Conservation (phyloP, 148 eudicot genomes). For the Nyssa sinensis region DNA sequence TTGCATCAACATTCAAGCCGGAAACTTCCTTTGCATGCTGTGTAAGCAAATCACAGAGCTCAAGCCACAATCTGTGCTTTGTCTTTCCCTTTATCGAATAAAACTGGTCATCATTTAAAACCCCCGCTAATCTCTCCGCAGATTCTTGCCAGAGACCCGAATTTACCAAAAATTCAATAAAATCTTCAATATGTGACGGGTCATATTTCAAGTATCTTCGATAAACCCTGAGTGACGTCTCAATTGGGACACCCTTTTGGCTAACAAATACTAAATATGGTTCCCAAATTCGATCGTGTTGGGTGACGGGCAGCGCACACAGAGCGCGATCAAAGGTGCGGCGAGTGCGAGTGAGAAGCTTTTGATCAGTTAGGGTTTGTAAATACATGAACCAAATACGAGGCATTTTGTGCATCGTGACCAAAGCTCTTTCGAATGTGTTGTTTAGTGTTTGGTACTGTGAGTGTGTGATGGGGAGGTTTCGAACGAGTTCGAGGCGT, state of each 20-base stretch:
- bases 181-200: constrained; percentile 82
- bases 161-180: constrained; percentile 73
- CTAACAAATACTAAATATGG: constrained; percentile 70
- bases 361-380: constrained; percentile 54
- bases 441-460: constrained; percentile 71
- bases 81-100: constrained; percentile 89
- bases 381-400: constrained; percentile 91
- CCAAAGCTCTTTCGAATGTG: constrained; percentile 83
- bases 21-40: constrained; percentile 77
- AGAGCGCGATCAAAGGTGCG: constrained; percentile 76
- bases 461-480: constrained; percentile 56
- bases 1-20: constrained; percentile 94
- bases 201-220: constrained; percentile 91
- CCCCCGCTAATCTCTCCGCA: constrained; percentile 86
- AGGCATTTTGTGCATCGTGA: constrained; percentile 97
- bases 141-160: constrained; percentile 87
- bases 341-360: constrained; percentile 56
- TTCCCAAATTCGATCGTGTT: constrained; percentile 89
- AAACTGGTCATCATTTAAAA: constrained; percentile 78
- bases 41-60: constrained; percentile 85
- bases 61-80: constrained; percentile 82
- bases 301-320: constrained; percentile 88
- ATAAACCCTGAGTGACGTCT: constrained; percentile 90
- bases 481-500: constrained; percentile 66
- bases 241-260: constrained; percentile 86